Percentiles rank a stretch among this genome's conserved stretches.
These are phyloP conservation scores for Fusarium sp. DNA, from an alignment of 2,329 filamentous ascomycete species.

Conservation along the genomic window DNA sequence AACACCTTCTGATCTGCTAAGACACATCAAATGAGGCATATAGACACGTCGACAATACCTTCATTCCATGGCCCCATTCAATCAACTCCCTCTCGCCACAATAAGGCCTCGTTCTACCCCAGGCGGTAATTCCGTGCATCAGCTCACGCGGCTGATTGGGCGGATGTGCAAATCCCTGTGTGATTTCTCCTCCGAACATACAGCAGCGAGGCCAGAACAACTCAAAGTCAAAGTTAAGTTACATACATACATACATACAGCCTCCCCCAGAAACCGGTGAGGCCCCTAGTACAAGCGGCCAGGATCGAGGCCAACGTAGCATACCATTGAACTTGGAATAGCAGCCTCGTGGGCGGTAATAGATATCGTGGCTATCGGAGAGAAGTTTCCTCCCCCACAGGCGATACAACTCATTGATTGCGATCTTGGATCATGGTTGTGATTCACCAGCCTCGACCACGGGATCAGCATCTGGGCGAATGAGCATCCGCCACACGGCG, in stretches of 20 bases:
- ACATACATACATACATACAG: constrained; percentile 20
- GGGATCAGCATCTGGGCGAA: constrained; percentile 32
- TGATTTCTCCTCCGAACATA: constrained; percentile 12
- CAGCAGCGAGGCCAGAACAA: constrained; percentile 21
- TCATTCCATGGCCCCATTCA: constrained; percentile 6
- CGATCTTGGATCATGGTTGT: constrained; percentile 14
- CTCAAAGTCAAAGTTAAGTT: background rate
- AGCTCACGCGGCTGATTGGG: constrained; percentile 21
- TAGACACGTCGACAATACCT: constrained; percentile 11
- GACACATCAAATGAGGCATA: constrained; percentile 18
- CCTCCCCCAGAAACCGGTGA: constrained; percentile 32
- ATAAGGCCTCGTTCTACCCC: constrained; percentile 8
- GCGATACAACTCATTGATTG: constrained; percentile 11
- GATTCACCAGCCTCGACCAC: constrained; percentile 25
- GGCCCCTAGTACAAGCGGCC: background rate
- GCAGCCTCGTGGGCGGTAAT: constrained; percentile 25
- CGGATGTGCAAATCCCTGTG: constrained; percentile 21
- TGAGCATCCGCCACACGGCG: constrained; percentile 45
- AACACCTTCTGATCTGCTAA: constrained; percentile 1
- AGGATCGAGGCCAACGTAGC: constrained; percentile 2
- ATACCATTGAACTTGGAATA: constrained; percentile 1
- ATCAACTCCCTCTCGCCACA: constrained; percentile 6
- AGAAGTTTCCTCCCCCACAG: constrained; percentile 21
- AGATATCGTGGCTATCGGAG: constrained; percentile 35
- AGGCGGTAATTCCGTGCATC: constrained; percentile 14